Evolutionary conservation across 768 basidiomycete species (phyloP), one percentile per base, ranked within the genome.

Genomic region (Tulasnella sp.): DNA sequence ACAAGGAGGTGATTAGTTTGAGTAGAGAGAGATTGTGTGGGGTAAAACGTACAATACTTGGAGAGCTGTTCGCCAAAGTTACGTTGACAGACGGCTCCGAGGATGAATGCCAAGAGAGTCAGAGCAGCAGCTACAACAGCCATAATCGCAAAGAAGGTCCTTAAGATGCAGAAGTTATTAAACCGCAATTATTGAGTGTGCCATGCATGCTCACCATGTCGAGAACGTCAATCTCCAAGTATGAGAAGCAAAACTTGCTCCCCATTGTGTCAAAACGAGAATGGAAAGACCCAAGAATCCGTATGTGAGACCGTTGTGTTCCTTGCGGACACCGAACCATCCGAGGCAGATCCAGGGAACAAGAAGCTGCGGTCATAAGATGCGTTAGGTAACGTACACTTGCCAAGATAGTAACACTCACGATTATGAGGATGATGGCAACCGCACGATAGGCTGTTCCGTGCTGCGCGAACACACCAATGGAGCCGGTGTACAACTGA

Each of bases 61-160:
- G 71, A 65, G 53, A 88, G 67, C 20, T 84, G 84, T 63, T 81
- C 83, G 52, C 79, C 81, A 58, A 87, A 87, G 67, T 87, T 86
- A 59, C 75, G 61, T 31, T 78, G 72, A 61, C 83, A 86, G 55
- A 79, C 56, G 31, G 84, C 58, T 2, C 81, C 85, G 41, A 87
- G 61, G 48, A 78, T 57, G 57, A 83, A 69, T 0, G 77, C 70
- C 22, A 70, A 43, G 13, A 78, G 52, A 1, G 76, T 73, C 40
- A 88, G 68, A 46, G 72, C 58, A 10, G 78, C 76, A 0, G 83
- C 81, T 1, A 72, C 66, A 7, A 69, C 62, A 6, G 75, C 69
- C 67, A 81, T 79, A 52, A 80, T 60, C 43, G 74, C 71, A 64
- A 87, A 87, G 70, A 87, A 85, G 3, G 22, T 20, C 37, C 37